Percentiles rank a stretch among this genome's conserved stretches.
phyloP scores from a whole-genome alignment of 1,284 basidiomycete species.

The Ganoderma lingzhi region DNA sequence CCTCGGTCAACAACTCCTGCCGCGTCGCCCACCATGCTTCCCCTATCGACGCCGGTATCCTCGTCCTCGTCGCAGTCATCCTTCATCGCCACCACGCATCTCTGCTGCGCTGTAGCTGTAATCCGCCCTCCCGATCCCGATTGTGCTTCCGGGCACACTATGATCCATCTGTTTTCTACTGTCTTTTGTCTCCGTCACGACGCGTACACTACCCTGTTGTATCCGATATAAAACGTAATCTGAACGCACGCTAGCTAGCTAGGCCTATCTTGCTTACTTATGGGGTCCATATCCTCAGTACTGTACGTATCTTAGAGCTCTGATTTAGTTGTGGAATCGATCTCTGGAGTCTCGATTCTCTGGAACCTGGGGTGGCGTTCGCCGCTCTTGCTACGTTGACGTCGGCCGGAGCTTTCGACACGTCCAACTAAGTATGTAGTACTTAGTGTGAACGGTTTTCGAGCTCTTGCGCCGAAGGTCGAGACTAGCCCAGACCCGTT shows the following conservation, averaged over 20 bases:
- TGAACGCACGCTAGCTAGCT: not conserved
- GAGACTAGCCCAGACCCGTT: not conserved
- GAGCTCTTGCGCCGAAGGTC: not conserved
- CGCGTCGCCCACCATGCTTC: not conserved
- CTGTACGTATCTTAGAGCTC: not conserved
- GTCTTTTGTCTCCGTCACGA: not conserved
- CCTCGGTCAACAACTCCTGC: not conserved
- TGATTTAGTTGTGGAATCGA: not conserved
- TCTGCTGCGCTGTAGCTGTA: not conserved
- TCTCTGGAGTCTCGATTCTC: too few relatives aligned
- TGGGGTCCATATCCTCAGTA: not conserved
- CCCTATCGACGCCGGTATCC: not conserved
- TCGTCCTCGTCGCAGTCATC: not conserved
- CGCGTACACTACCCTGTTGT: conserved; percentile 2
- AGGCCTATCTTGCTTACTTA: not conserved
- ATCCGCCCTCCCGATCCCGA: not conserved
- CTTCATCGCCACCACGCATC: not conserved
- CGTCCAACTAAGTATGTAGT: too few relatives aligned
- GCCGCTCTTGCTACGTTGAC: too few relatives aligned
- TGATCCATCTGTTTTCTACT: not conserved
- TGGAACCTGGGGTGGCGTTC: too few relatives aligned
- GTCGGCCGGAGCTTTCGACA: too few relatives aligned
- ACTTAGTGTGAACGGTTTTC: too few relatives aligned
- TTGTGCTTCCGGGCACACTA: not conserved
- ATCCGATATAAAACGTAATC: not conserved